Conservation (phyloP, 768 basidiomycete species). For the Pisolithus microcarpus region DNA sequence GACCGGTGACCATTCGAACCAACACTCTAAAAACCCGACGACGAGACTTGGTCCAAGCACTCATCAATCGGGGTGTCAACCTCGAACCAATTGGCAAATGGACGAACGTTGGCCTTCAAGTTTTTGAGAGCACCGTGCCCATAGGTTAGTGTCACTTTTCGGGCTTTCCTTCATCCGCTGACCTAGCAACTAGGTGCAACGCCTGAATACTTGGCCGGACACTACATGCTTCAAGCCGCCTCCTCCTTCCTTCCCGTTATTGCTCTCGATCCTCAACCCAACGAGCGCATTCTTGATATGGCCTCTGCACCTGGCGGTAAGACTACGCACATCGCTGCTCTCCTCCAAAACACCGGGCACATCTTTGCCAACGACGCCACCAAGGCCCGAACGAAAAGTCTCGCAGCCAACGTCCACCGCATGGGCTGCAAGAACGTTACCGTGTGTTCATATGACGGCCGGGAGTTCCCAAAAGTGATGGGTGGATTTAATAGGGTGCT, state of each 20-base stretch:
- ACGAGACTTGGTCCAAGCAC: conserved; percentile 86
- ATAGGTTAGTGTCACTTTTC: conserved; percentile 51
- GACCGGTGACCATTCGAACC: conserved; percentile 96
- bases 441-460: conserved; percentile 93
- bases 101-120: conserved; percentile 98
- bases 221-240: conserved; percentile 99
- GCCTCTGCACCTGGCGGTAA: conserved; percentile 98
- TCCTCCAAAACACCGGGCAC: conserved; percentile 96
- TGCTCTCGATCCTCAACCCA: conserved; percentile 84
- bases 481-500: conserved; percentile 98
- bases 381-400: conserved; percentile 89
- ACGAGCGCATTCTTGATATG: conserved; percentile 96
- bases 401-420: conserved; percentile 94
- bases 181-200: conserved; percentile 60
- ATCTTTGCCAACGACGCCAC: conserved; percentile 97
- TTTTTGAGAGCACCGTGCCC: conserved; percentile 93
- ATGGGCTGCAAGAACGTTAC: conserved; percentile 98
- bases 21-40: conserved; percentile 92
- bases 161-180: not conserved
- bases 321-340: conserved; percentile 94
- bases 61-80: conserved; percentile 94
- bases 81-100: conserved; percentile 98
- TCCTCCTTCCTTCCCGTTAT: conserved; percentile 99
- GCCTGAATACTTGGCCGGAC: conserved; percentile 96
- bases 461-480: conserved; percentile 98